Conservation (phyloP, 1,139 yeast genomes). For the Hyphopichia pseudoburtonii region DNA sequence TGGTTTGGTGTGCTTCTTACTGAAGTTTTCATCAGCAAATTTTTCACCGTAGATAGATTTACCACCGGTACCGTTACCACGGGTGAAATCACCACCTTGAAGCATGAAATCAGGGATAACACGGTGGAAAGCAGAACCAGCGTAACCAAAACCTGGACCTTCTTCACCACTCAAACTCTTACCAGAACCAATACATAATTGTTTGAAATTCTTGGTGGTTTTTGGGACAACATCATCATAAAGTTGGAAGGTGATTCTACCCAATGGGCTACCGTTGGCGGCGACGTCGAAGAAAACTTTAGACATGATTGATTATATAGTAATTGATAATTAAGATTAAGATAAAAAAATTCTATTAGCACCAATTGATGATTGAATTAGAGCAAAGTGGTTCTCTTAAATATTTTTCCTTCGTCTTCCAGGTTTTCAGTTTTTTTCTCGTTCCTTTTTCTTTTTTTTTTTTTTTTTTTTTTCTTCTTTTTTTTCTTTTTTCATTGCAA, state of each 20-base stretch:
- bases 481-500: too few relatives aligned
- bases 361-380: too few relatives aligned
- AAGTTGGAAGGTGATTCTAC: constrained; percentile 52
- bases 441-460: too few relatives aligned
- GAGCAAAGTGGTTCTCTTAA: too few relatives aligned
- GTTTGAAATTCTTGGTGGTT: constrained; percentile 98
- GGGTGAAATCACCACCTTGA: constrained; percentile 99
- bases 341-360: too few relatives aligned
- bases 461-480: too few relatives aligned
- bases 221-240: constrained; percentile 95
- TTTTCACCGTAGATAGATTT: constrained; percentile 96
- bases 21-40: constrained; percentile 95
- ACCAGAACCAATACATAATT: constrained; percentile 94
- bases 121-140: constrained; percentile 94
- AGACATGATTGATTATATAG: constrained; percentile 38
- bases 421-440: too few relatives aligned
- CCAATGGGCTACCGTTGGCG: constrained; percentile 53
- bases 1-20: constrained; percentile 82
- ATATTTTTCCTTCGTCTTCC: too few relatives aligned
- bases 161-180: too few relatives aligned
- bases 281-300: constrained; percentile 78
- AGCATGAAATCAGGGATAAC: constrained; percentile 98
- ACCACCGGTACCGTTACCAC: constrained; percentile 96
- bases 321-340: too few relatives aligned
- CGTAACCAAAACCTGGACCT: constrained; percentile 96